A percentile compares a stretch with the other conserved stretches of the same genome.
phyloP scores from a whole-genome alignment of 208 protist genomes.

The Entamoeba nuttalli region DNA sequence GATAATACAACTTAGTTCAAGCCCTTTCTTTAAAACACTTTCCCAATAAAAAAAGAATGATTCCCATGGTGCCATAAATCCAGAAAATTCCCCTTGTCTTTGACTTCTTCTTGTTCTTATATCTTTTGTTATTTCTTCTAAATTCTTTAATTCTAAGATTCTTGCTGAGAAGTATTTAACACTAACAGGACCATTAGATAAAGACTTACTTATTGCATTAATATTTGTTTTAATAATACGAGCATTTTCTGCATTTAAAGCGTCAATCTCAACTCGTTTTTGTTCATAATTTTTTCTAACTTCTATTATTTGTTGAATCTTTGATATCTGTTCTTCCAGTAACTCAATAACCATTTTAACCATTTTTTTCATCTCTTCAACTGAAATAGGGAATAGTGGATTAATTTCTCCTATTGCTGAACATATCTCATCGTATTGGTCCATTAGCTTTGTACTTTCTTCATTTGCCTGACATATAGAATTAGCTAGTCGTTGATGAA shows the following conservation, averaged over 20 bases:
- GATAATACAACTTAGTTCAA: not conserved
- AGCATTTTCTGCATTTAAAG: not conserved
- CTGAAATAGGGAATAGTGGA: not conserved
- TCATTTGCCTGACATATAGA: not conserved
- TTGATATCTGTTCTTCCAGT: not conserved
- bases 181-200: not conserved
- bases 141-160: not conserved
- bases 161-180: not conserved
- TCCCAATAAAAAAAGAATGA: not conserved
- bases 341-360: not conserved
- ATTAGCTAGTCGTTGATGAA: no score
- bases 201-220: not conserved
- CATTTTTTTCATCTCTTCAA: not conserved
- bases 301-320: not conserved
- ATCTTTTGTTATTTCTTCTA: not conserved
- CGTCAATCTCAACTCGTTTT: not conserved
- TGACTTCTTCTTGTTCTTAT: not conserved
- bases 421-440: not conserved
- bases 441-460: not conserved
- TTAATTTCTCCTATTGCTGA: not conserved
- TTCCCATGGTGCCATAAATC: not conserved
- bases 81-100: not conserved
- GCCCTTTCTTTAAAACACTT: not conserved
- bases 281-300: not conserved
- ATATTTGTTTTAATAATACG: not conserved